Evolutionary conservation across 108 stramenopile species (phyloP).

Genomic region (Pseudonitzschia multiseries): DNA sequence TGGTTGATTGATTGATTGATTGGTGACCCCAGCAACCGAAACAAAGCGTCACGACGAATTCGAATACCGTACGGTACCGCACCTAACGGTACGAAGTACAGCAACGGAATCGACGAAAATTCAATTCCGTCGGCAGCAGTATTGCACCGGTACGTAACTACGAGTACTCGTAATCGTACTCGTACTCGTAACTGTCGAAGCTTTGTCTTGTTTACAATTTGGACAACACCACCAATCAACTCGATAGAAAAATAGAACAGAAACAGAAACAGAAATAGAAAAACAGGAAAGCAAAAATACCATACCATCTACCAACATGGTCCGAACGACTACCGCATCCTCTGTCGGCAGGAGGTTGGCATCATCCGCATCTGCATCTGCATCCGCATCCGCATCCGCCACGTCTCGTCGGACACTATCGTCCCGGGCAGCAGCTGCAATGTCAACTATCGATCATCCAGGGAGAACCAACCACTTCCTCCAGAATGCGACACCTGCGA

Average conservation of each 20-base stretch:
- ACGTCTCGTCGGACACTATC: too few relatives aligned
- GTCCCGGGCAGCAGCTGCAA: too few relatives aligned
- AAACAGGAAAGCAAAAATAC: neutral
- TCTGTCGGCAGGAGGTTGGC: neutral
- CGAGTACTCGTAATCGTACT: neutral
- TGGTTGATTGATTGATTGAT: slow-evolving; percentile 4
- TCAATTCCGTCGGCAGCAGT: neutral
- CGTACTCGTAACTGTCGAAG: neutral
- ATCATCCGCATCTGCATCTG: too few relatives aligned
- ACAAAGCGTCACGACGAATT: neutral
- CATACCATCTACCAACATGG: neutral
- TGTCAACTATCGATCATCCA: too few relatives aligned
- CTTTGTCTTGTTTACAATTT: neutral
- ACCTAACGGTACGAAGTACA: too few relatives aligned
- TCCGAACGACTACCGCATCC: neutral
- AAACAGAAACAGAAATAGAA: neutral
- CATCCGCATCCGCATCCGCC: too few relatives aligned
- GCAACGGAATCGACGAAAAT: neutral
- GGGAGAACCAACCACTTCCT: too few relatives aligned
- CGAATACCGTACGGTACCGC: too few relatives aligned
- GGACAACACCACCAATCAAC: neutral
- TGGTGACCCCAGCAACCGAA: neutral
- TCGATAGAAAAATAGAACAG: neutral
- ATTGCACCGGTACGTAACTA: neutral
- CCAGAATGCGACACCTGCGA: too few relatives aligned